phyloP scores from a whole-genome alignment of 768 basidiomycete species.

The Melanogaster broomeanus region DNA sequence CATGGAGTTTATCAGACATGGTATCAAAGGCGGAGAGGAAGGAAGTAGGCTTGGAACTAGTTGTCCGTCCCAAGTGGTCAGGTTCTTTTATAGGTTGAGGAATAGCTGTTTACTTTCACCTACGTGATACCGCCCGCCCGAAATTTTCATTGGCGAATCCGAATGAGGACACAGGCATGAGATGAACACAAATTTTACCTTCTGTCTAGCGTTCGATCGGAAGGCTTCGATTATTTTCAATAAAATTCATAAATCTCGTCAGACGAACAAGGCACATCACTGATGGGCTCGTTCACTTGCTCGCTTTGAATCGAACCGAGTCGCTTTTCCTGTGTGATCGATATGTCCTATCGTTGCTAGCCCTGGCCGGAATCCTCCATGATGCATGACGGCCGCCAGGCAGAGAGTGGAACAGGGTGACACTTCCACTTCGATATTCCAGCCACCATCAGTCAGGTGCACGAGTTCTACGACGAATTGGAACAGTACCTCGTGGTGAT shows the following conservation, averaged over 20 bases:
- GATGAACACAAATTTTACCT: not conserved
- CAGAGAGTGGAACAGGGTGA: not conserved
- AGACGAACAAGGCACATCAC: too few species aligned
- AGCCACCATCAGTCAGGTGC: not conserved
- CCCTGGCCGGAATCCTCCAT: too few species aligned
- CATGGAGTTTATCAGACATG: conserved; percentile 25
- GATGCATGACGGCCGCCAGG: not conserved
- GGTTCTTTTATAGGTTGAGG: conserved; percentile 24
- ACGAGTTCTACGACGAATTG: not conserved
- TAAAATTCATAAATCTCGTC: not conserved
- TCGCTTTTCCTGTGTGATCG: too few species aligned
- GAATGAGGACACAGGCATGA: not conserved
- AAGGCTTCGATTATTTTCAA: conserved; percentile 6
- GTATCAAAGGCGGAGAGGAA: conserved; percentile 1
- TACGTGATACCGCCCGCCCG: not conserved
- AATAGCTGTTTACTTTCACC: too few species aligned
- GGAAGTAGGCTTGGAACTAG: not conserved
- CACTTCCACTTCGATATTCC: not conserved
- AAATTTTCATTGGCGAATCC: conserved; percentile 5
- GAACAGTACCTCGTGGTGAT: conserved; percentile 5
- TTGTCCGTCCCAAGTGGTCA: not conserved
- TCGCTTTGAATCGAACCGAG: conserved; percentile 1
- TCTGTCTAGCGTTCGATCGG: conserved; percentile 5
- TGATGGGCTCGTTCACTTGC: not conserved
- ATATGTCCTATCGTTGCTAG: too few species aligned